phyloP scores from a whole-genome alignment of 2,329 filamentous ascomycete genomes.

The Chaetomium strumarium region DNA sequence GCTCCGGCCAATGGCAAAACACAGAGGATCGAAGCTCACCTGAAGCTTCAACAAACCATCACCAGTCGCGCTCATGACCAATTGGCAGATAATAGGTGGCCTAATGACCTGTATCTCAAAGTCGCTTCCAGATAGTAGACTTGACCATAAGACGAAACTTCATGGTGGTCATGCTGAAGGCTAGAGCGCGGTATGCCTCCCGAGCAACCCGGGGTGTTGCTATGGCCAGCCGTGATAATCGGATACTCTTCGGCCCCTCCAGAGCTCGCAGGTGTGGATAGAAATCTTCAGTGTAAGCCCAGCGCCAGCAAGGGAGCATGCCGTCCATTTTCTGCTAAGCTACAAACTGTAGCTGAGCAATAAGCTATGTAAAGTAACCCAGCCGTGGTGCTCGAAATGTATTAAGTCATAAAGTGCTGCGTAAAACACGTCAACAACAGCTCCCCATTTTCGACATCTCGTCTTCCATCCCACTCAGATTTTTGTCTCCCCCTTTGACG shows the following conservation, averaged over 20 bases:
- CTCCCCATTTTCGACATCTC: neutral
- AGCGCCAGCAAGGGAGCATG: neutral
- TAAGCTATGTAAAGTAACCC: constrained; percentile 2
- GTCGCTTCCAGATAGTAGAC: no score
- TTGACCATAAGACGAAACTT: no score
- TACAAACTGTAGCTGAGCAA: no score
- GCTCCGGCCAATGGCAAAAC: constrained; percentile 6
- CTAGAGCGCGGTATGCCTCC: no score
- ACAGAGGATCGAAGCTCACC: neutral
- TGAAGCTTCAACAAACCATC: neutral
- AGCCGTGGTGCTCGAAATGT: constrained; percentile 5
- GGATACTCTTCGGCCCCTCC: no score
- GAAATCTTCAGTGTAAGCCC: neutral
- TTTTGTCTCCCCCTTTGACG: neutral
- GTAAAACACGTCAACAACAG: constrained; percentile 11
- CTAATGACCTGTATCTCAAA: no score
- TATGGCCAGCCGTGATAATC: no score
- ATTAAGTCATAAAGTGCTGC: constrained; percentile 6
- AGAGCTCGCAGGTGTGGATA: neutral
- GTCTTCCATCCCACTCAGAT: neutral
- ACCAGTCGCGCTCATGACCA: no score
- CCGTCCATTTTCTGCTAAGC: neutral
- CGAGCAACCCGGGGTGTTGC: no score
- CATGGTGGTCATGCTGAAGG: no score
- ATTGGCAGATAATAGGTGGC: no score